Evolutionary conservation across 2,329 filamentous ascomycete genomes (phyloP).

Genomic region (Claviceps pazoutovae): DNA sequence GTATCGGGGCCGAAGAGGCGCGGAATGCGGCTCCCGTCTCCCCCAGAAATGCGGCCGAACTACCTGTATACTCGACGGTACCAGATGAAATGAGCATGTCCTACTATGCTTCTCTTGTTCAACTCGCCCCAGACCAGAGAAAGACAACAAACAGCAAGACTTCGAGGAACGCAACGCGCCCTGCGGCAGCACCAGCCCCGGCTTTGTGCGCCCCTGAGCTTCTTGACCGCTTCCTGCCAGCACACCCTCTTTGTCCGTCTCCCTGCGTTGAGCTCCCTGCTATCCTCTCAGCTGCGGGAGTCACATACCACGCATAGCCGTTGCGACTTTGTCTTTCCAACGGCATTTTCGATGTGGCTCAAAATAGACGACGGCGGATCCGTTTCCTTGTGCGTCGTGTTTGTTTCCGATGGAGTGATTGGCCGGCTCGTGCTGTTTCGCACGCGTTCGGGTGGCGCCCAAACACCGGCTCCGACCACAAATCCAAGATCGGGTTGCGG

Average conservation of each 20-base stretch:
- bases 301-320: too few relatives aligned
- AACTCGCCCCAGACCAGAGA: not conserved
- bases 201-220: not conserved
- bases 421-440: not conserved
- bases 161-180: not conserved
- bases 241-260: not conserved
- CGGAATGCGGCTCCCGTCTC: not conserved
- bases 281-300: too few relatives aligned
- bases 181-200: not conserved
- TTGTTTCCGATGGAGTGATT: not conserved
- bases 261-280: too few relatives aligned
- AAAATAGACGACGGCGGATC: not conserved
- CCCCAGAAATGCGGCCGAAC: not conserved
- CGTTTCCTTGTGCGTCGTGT: not conserved
- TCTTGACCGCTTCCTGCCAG: conserved; percentile 5
- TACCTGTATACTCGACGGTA: not conserved
- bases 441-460: not conserved
- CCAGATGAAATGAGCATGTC: not conserved
- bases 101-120: not conserved
- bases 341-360: not conserved
- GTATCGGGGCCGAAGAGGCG: not conserved
- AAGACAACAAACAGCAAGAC: not conserved
- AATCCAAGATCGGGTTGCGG: too few relatives aligned
- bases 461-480: not conserved
- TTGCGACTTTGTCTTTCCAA: not conserved